These are phyloP conservation scores for Phytophthora brassicae DNA, from an alignment of 352 stramenopile species.

Conservation along the genomic window DNA sequence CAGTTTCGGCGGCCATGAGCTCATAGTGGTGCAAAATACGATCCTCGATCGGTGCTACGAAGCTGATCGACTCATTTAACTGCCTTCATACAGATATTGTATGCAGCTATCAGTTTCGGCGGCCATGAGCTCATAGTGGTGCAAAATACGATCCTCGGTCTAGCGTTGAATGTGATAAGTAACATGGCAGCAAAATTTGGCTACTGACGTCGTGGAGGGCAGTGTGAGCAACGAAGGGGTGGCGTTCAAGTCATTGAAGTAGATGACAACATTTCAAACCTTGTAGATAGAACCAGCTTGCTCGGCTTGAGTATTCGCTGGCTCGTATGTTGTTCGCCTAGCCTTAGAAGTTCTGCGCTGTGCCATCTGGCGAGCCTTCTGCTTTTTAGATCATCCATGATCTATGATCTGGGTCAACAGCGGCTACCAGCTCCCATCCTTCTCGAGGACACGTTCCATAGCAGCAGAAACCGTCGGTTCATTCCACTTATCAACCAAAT, in stretches of 20 bases:
- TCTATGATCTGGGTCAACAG: conserved; percentile 3
- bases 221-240: conserved; percentile 1
- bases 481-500: conserved; percentile 19
- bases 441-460: not conserved
- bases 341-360: conserved; percentile 1
- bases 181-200: conserved; percentile 12
- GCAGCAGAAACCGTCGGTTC: not conserved
- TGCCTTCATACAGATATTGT: conserved; percentile 14
- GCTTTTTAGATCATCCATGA: conserved; percentile 5
- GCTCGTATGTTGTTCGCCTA: not conserved
- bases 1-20: conserved; percentile 2
- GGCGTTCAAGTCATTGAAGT: conserved; percentile 1
- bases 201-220: not conserved
- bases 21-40: conserved; percentile 7
- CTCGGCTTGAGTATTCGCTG: not conserved
- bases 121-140: conserved; percentile 9
- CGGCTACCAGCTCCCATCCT: conserved; percentile 10
- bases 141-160: conserved; percentile 15
- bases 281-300: conserved; percentile 16
- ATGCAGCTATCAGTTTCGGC: conserved; percentile 1
- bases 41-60: conserved; percentile 12
- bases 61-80: conserved; percentile 18
- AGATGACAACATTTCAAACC: conserved; percentile 23
- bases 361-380: not conserved
- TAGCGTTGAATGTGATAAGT: conserved; percentile 4